Evolutionary conservation across 306 rosid genomes (phyloP), one percentile per base, ranked within the genome.

Genomic region (Cucurbita pepo): DNA sequence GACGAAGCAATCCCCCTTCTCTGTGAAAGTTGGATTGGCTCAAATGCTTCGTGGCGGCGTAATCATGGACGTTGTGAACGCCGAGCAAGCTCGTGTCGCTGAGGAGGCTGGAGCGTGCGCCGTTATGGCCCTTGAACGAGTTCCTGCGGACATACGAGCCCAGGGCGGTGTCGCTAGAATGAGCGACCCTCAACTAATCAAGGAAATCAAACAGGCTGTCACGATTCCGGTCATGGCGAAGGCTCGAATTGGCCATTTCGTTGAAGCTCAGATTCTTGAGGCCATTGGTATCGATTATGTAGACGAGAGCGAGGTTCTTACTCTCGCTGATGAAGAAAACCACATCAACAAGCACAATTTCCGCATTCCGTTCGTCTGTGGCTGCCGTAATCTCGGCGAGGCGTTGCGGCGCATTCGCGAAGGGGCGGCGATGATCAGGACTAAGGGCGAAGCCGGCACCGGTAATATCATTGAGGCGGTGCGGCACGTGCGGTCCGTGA

Each of bases 11-110:
- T 86, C 97, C 0, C 90, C 96, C 0, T 91, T 91, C 82, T 88
- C 97, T 1, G 93, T 91, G 14, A 91, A 91, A 54, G 97, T 91
- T 7, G 96, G 97, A 48, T 85, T 91, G 3, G 97, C 97, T 48
- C 97, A 91, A 76, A 91, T 91, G 97, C 97, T 91, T 63, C 88
- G 97, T 2, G 97, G 97, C 65, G 97, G 97, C 41, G 97, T 91
- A 12, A 91, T 91, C 14, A 91, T 91, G 97, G 97, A 91, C 82
- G 97, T 89, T 36, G 97, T 91, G 1, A 89, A 91, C 87, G 96
- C 96, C n/a, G 96, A 89, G 45, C 96, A 91, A 72, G 97, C 97
- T 2, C 93, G 96, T 10, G 66, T 91, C 45, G 97, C 97, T 0
- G 97, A 91, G 21, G 97, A 91, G 77, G 96, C 97, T 0, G 97